Evolutionary conservation across 2,329 filamentous ascomycete species (phyloP).

Genomic region (Pseudocercospora fijiensis): DNA sequence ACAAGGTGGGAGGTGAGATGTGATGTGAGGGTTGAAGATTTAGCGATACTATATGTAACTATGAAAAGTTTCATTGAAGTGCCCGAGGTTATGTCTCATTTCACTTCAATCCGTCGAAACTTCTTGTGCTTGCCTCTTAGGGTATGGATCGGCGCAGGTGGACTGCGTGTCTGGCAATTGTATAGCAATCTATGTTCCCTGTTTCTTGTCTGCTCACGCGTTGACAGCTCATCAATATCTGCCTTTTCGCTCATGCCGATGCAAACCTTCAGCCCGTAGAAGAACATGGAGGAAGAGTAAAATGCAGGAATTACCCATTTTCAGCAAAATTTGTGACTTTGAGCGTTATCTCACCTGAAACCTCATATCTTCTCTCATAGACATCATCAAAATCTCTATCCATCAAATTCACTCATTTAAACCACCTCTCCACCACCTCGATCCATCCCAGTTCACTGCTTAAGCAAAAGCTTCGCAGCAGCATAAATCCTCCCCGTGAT

Average conservation of each 20-base stretch:
- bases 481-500: conserved; percentile 36
- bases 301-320: too few relatives aligned
- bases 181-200: too few relatives aligned
- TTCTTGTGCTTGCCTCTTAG: neutral
- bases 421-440: neutral
- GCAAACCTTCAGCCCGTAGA: too few relatives aligned
- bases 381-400: too few relatives aligned
- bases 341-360: too few relatives aligned
- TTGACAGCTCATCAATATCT: neutral
- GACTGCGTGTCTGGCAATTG: too few relatives aligned
- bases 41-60: conserved; percentile 2
- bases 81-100: neutral
- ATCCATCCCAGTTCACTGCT: conserved; percentile 1
- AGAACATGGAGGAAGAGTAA: too few relatives aligned
- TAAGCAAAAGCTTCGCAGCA: conserved; percentile 21
- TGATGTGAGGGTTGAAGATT: neutral
- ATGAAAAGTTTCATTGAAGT: neutral
- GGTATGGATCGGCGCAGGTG: neutral
- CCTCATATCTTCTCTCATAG: neutral
- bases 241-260: too few relatives aligned
- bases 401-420: neutral
- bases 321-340: too few relatives aligned
- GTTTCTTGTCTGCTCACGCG: too few relatives aligned
- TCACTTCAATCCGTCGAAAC: neutral
- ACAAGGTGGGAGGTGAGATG: conserved; percentile 3